Conservation (phyloP, 805 yeast species). For the Pichia eremophila region DNA sequence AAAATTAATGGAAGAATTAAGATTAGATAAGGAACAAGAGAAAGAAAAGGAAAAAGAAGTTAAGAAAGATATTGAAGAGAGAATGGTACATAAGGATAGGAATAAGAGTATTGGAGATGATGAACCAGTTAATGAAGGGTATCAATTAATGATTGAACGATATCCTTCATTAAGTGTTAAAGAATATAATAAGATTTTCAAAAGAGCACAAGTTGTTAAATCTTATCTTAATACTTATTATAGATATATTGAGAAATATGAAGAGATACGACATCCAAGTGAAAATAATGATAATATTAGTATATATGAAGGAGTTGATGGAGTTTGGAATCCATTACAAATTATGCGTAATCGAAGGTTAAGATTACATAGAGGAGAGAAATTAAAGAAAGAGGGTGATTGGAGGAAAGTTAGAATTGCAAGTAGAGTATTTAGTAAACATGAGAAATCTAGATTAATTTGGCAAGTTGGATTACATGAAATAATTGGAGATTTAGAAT, state of each 20-base stretch:
- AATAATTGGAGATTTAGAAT: slow-evolving; percentile 42
- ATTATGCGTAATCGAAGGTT: slow-evolving; percentile 64
- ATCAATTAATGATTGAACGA: not conserved
- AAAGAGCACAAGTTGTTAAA: slow-evolving; percentile 6
- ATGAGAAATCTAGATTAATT: slow-evolving; percentile 33
- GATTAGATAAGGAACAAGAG: slow-evolving; percentile 23
- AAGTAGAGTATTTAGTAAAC: slow-evolving; percentile 49
- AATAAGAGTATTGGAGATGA: not conserved
- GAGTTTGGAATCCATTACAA: slow-evolving; percentile 74
- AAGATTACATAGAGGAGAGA: slow-evolving; percentile 41
- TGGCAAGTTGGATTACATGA: slow-evolving; percentile 66
- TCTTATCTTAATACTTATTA: slow-evolving; percentile 39
- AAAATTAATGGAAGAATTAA: slow-evolving; percentile 33
- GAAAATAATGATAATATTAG: not conserved
- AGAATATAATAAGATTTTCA: slow-evolving; percentile 10
- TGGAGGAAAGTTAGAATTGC: slow-evolving; percentile 41
- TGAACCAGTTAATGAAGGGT: not conserved
- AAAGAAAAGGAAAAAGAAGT: not conserved
- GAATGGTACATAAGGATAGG: no score
- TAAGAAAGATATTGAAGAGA: no score
- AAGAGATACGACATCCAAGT: slow-evolving; percentile 22
- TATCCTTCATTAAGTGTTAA: slow-evolving; percentile 16
- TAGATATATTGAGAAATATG: slow-evolving; percentile 34
- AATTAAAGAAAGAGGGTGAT: slow-evolving; percentile 28
- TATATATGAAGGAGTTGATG: slow-evolving; percentile 45